Percentiles rank a stretch among this genome's conserved stretches.
phyloP scores from a whole-genome alignment of 306 rosid species.

The Datisca glomerata region DNA sequence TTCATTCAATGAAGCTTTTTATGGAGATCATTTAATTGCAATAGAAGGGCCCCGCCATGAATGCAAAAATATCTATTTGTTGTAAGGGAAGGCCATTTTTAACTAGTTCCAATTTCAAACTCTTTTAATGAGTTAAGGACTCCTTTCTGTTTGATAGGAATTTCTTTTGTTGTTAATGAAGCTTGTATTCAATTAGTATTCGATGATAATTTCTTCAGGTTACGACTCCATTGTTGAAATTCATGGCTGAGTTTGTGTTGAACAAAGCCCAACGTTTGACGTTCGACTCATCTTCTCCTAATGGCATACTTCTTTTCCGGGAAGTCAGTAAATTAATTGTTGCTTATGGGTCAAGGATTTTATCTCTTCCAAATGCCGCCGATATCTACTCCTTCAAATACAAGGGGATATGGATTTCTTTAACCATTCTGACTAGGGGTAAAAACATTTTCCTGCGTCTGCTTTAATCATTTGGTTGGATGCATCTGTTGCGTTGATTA shows the following conservation, averaged over 20 bases:
- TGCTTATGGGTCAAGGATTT: constrained; percentile 89
- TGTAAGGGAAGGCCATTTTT: too few relatives aligned
- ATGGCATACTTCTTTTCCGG: constrained; percentile 97
- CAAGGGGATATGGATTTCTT: constrained; percentile 96
- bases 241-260: constrained; percentile 90
- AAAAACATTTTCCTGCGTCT: constrained; percentile 20
- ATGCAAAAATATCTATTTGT: too few relatives aligned
- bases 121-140: too few relatives aligned
- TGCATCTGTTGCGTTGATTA: not conserved
- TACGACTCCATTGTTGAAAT: constrained; percentile 91
- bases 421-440: constrained; percentile 79
- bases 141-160: too few relatives aligned
- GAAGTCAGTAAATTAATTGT: constrained; percentile 95
- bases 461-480: not conserved
- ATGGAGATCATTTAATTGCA: too few relatives aligned
- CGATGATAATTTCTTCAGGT: constrained; percentile 46
- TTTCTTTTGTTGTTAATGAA: too few relatives aligned
- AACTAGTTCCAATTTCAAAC: too few relatives aligned
- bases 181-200: not conserved
- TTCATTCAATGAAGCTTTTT: too few relatives aligned
- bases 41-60: too few relatives aligned
- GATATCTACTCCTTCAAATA: constrained; percentile 84
- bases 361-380: constrained; percentile 77
- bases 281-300: constrained; percentile 97
- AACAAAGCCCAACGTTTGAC: constrained; percentile 98